Base-by-base conservation (phyloP, 164 flowering plant genomes). In the Dillenia turbinata region DNA sequence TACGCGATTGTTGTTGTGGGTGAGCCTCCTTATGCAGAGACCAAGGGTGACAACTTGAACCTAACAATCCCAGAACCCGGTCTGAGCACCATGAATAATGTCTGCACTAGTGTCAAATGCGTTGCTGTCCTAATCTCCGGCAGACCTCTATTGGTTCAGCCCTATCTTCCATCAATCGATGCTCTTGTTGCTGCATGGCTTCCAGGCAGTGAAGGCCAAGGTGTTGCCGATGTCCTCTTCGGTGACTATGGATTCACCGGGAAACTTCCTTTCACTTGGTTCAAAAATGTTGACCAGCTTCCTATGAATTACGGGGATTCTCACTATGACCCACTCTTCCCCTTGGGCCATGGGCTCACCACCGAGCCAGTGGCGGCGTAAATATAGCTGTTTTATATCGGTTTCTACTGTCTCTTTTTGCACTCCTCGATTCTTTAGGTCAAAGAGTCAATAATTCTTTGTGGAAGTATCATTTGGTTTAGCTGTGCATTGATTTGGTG, bases 101-200 rank as follows among this genome's bases (percentile, higher is more conserved):
- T 77, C 6, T 79, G 83, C 26, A 70, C 69, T 2, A 47, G 57
- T 1, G 54, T 72, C 48, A 74, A 62, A 49, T 79, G 83, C n/a
- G 78, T 70, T 8, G 75, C 67, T 24, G 52, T 77, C 26, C 14
- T 77, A 9, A 55, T 77, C 47, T 73, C 78, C 12, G 80, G 83
- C 7, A 65, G 80, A 2, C 83, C 83, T 8, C 54, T 79, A 11
- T 69, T 66, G 51, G 60, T 79, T 11, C 63, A 71, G 62, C 79
- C 83, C 0, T 77, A 67, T 52, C 12, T 77, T 17, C 24, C 60
- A 2, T 1, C 26, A 1, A 66, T 78, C 10, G 82, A 76, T 10
- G 79, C 82, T 16, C 56, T 78, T 43, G 82, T 79, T 12, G 83
- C 81, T 12, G 81, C 81, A 46, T 75, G 84, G 84, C 72, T 80